Evolutionary conservation across 345 rosid species (phyloP).

Genomic region (Nephelium lappaceum): DNA sequence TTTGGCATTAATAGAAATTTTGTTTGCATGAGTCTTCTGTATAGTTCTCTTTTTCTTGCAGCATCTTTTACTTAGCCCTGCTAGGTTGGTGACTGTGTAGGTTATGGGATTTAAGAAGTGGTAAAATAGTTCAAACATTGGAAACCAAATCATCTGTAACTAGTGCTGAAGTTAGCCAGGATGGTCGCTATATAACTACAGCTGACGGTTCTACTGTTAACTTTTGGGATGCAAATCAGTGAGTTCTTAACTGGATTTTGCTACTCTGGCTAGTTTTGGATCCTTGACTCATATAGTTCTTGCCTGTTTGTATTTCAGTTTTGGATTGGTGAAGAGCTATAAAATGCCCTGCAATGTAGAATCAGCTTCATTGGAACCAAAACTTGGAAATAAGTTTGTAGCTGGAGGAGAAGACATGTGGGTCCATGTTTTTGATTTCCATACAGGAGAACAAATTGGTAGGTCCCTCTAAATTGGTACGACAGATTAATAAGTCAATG

Average conservation of each 20-base stretch:
- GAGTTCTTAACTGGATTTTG: slow-evolving; percentile 20
- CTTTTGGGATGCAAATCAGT: slow-evolving; percentile 60
- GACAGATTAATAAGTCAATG: neutral
- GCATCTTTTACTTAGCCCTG: neutral
- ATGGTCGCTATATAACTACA: slow-evolving; percentile 50
- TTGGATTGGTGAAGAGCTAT: slow-evolving; percentile 46
- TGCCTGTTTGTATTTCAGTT: slow-evolving; percentile 27
- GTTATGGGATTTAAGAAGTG: slow-evolving; percentile 51
- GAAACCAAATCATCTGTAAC: slow-evolving; percentile 50
- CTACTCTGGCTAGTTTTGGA: neutral
- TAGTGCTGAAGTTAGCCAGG: slow-evolving; percentile 53
- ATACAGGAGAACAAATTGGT: slow-evolving; percentile 81
- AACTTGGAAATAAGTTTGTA: slow-evolving; percentile 74
- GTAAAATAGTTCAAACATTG: slow-evolving; percentile 46
- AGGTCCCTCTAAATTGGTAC: slow-evolving; percentile 14
- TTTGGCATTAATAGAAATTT: neutral
- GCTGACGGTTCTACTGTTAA: slow-evolving; percentile 47
- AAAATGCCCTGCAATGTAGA: slow-evolving; percentile 59
- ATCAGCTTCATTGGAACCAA: slow-evolving; percentile 83
- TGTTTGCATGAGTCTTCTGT: neutral
- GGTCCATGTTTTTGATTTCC: slow-evolving; percentile 76
- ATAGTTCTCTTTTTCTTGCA: neutral
- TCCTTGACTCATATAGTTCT: slow-evolving; percentile 10
- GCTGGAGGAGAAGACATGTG: slow-evolving; percentile 97
- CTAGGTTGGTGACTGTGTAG: slow-evolving; percentile 17